These are phyloP conservation scores for Trypanosomatidae sp. DNA, from an alignment of 208 protist genomes.

Conservation along the genomic window DNA sequence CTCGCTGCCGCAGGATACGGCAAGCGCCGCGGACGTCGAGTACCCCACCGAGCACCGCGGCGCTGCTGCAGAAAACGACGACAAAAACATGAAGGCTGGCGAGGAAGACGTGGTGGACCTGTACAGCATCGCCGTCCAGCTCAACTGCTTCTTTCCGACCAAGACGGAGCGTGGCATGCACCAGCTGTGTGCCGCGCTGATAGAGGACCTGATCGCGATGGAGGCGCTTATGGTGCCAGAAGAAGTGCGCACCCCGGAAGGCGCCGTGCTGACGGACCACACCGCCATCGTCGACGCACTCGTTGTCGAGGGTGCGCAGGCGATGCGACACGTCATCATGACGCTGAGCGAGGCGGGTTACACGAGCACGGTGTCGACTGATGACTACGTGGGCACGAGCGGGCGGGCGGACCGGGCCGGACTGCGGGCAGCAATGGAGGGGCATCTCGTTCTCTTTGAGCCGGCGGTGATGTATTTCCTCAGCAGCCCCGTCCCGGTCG, in stretches of 20 bases:
- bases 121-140: no score
- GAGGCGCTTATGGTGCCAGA: conserved; percentile 16
- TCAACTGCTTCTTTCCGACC: no score
- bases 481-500: conserved; percentile 25
- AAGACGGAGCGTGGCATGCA: conserved; percentile 32
- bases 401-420: conserved; percentile 1
- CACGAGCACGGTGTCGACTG: not conserved
- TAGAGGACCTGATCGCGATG: conserved; percentile 28
- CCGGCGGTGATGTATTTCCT: conserved; percentile 30
- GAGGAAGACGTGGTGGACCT: not conserved
- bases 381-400: conserved; percentile 2
- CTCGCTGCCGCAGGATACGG: no score
- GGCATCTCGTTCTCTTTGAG: conserved; percentile 11
- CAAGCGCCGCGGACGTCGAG: no score
- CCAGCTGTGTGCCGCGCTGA: conserved; percentile 28
- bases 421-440: conserved; percentile 10
- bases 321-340: conserved; percentile 26
- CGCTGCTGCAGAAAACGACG: no score
- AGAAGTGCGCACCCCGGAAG: conserved; percentile 15
- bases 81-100: not conserved
- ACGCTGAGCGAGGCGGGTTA: conserved; percentile 8
- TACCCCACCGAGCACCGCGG: no score
- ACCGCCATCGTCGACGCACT: no score
- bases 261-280: no score
- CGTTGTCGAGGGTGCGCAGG: conserved; percentile 20